Conservation (phyloP, 2,329 filamentous ascomycete species). For the Pseudogymnoascus sp. region DNA sequence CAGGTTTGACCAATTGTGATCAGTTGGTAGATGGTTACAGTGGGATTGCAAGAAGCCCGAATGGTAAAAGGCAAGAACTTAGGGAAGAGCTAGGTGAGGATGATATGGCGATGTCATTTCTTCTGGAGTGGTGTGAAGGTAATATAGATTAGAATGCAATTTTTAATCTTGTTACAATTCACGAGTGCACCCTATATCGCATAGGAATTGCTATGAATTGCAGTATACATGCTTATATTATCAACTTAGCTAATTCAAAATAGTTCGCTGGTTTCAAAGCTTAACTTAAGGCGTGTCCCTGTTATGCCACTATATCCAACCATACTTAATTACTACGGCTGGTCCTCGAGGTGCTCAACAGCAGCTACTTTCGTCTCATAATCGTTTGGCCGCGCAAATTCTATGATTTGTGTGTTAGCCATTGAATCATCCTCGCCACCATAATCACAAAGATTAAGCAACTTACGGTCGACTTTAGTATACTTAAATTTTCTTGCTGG, state of each 20-base stretch:
- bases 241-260: not conserved
- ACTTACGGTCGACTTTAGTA: constrained; percentile 15
- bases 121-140: not conserved
- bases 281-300: not conserved
- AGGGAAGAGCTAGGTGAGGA: constrained; percentile 1
- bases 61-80: not conserved
- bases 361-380: not conserved
- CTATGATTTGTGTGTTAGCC: not conserved
- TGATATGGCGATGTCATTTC: not conserved
- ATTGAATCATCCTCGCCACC: not conserved
- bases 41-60: not conserved
- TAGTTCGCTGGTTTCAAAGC: not conserved
- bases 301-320: not conserved
- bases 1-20: constrained; percentile 1
- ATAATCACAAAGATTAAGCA: not conserved
- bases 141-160: not conserved
- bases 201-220: too few species aligned
- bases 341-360: not conserved
- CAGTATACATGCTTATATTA: not conserved
- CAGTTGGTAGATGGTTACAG: not conserved
- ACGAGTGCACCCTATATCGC: not conserved
- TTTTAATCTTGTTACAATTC: not conserved
- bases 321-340: not conserved
- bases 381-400: not conserved
- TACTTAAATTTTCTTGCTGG: constrained; percentile 25